Base-by-base conservation (phyloP, 2,329 filamentous ascomycete species). In the Graphiopsis chlorocephala region DNA sequence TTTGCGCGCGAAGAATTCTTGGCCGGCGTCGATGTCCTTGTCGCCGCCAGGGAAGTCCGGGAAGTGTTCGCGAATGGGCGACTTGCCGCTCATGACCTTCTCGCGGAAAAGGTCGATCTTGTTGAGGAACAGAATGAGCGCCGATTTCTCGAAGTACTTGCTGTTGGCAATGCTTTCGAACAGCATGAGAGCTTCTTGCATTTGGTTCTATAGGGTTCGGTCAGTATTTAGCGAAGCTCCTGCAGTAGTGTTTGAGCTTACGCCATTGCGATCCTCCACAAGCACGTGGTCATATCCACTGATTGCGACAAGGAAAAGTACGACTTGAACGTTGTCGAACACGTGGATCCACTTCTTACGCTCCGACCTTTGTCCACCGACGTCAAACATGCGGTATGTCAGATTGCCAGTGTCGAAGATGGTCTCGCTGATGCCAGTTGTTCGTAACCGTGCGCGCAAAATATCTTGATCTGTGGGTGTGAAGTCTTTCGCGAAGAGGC, bases 311-410 rank as follows among this genome's bases (percentile, higher is more conserved):
- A 98, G 85, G 80, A 98, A 98, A 47, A 98, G 83, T 62, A 98
- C 84, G 71, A 92, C 93, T 74, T 95, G 93, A 68, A 97, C 93
- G 69, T 95, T 95, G 77, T 97, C 93, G 76, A 97, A 97, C 75
- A 93, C 95, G 77, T 97, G 93, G 68, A 97, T 96, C 93, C 93
- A 97, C 83, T 97, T 97, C 85, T 96, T 96, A 68, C 93, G 90
- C 79, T 97, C 93, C 29, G 93, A 96, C 72, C 93, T 85, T 77
- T 97, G 93, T 65, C 93, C 93, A 76, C 93, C 93, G 55, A 96
- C 93, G 74, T 97, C 93, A 78, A 96, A 96, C 93, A 98, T 97
- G 73, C 93, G 90, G 80, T 97, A 97, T 68, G 93, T 96, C 72
- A 97, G 85, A 74, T 94, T 90, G 67, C 93, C 93, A 15, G 96